A percentile compares a stretch with the other conserved stretches of the same genome.
phyloP scores from a whole-genome alignment of 805 yeast species.

The Starmerella ratchasimensis region DNA sequence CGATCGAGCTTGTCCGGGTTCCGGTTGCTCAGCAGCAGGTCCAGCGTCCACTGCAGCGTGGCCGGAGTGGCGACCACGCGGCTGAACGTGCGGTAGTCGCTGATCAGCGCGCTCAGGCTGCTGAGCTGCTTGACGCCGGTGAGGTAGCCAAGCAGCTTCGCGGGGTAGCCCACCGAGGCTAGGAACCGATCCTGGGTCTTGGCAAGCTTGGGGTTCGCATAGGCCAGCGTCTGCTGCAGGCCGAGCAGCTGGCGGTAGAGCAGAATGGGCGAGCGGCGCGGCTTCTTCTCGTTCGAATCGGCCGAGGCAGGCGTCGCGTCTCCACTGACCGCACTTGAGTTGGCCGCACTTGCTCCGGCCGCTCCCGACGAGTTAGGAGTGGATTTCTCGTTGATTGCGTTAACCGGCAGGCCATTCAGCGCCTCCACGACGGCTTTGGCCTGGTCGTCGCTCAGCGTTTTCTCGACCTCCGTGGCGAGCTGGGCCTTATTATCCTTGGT shows the following conservation, averaged over 20 bases:
- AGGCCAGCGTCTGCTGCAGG: slow-evolving; percentile 7
- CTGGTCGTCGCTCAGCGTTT: no score
- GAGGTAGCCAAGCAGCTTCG: slow-evolving; percentile 15
- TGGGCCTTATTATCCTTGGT: no score
- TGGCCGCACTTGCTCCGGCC: no score
- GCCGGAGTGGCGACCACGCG: slow-evolving; percentile 29
- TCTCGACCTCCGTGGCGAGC: no score
- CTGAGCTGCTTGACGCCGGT: slow-evolving; percentile 6
- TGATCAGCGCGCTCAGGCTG: slow-evolving; percentile 11
- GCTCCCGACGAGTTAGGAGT: no score
- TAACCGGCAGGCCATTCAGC: no score
- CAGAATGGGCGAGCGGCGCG: not conserved
- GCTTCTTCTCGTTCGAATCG: not conserved
- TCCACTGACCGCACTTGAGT: no score
- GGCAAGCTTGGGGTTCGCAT: slow-evolving; percentile 12
- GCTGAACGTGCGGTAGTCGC: slow-evolving; percentile 26
- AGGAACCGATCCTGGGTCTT: slow-evolving; percentile 18
- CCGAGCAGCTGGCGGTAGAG: slow-evolving; percentile 13
- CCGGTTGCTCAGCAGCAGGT: slow-evolving; percentile 22
- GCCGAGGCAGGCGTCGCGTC: no score
- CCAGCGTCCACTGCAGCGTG: slow-evolving; percentile 28
- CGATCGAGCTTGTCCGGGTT: slow-evolving; percentile 24
- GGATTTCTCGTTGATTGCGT: no score
- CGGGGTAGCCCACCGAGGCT: slow-evolving; percentile 23
- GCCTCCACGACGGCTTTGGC: no score